These are phyloP conservation scores for Trichoderma asperelloides DNA, from an alignment of 495 filamentous ascomycete genomes.

Conservation along the genomic window DNA sequence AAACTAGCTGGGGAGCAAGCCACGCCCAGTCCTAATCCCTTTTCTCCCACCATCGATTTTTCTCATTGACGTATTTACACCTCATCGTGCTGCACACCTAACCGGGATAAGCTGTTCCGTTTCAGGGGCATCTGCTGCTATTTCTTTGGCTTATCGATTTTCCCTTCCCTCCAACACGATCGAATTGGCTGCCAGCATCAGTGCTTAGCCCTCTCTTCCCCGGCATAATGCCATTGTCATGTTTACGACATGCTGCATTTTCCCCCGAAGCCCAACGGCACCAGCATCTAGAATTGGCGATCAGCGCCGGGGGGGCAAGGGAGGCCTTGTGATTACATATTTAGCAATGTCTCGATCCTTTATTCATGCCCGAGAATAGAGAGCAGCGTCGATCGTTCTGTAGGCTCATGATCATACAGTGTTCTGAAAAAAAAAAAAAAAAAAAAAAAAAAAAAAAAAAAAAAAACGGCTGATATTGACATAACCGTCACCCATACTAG, in stretches of 20 bases:
- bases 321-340: background rate
- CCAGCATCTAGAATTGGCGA: background rate
- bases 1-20: background rate
- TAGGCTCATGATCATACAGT: background rate
- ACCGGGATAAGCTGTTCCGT: background rate
- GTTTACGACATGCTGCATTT: conserved; percentile 2
- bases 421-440: background rate
- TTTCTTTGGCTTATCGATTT: background rate
- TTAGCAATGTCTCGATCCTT: background rate
- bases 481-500: background rate
- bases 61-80: background rate
- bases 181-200: background rate
- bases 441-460: too few species aligned
- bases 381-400: background rate
- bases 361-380: background rate
- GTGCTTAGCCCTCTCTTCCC: background rate
- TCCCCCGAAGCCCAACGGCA: background rate
- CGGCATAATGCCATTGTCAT: background rate
- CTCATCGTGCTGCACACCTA: background rate
- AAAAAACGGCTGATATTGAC: too few species aligned
- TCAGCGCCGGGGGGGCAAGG: background rate
- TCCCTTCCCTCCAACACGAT: background rate
- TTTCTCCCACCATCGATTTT: background rate
- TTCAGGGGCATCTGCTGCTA: background rate
- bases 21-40: background rate